phyloP scores from a whole-genome alignment of 108 stramenopile species.

The Cyclotella atomus region DNA sequence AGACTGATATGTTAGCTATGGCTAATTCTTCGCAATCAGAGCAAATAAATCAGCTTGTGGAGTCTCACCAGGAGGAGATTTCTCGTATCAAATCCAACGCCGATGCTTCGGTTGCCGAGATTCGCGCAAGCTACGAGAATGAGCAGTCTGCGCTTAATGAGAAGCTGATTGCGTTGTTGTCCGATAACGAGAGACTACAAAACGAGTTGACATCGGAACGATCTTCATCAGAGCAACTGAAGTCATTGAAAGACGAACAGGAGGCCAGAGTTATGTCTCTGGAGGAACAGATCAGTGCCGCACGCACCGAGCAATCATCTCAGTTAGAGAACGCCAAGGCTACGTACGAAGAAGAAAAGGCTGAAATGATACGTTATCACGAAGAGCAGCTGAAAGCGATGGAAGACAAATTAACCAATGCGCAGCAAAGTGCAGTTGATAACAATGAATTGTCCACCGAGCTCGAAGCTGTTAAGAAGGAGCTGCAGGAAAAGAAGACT shows the following conservation, averaged over 20 bases:
- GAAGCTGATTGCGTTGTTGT: not conserved
- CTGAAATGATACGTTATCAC: not conserved
- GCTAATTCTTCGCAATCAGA: constrained; percentile 15
- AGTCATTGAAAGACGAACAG: constrained; percentile 12
- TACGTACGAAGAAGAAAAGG: not conserved
- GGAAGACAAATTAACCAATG: not conserved
- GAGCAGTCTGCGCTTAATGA: constrained; percentile 16
- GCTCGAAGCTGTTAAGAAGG: constrained; percentile 46
- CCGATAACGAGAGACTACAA: constrained; percentile 8
- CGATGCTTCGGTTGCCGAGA: not conserved
- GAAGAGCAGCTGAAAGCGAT: constrained; percentile 19
- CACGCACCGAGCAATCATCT: not conserved
- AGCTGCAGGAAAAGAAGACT: constrained; percentile 35
- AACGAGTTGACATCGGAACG: not conserved
- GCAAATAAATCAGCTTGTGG: constrained; percentile 16
- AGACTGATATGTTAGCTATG: not conserved
- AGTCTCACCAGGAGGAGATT: constrained; percentile 27
- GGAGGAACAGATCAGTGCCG: constrained; percentile 3
- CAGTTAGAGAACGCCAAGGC: constrained; percentile 15
- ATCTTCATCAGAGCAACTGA: not conserved
- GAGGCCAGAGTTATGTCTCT: constrained; percentile 5
- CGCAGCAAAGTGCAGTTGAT: not conserved
- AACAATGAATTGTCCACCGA: constrained; percentile 21
- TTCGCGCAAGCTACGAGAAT: constrained; percentile 2
- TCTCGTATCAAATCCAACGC: not conserved